These are phyloP conservation scores for Myriosclerotinia duriaeana DNA, from an alignment of 2,329 filamentous ascomycete species.

Conservation along the genomic window DNA sequence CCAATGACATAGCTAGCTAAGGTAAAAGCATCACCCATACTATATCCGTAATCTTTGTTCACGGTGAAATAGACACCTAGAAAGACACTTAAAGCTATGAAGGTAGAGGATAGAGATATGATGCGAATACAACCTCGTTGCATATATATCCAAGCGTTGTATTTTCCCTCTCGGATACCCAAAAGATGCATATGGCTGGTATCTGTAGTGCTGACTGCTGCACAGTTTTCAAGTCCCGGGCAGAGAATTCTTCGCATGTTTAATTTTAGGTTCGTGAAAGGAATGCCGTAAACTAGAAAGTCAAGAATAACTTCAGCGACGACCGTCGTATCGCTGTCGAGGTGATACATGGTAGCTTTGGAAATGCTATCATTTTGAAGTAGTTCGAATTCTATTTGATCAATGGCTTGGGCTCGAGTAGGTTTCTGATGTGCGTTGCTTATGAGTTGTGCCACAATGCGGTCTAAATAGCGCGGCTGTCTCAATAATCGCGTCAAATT, in stretches of 20 bases:
- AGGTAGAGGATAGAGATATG: background rate
- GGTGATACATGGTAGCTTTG: background rate
- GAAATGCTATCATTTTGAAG: background rate
- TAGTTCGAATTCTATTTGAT: conserved; percentile 1
- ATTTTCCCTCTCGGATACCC: background rate
- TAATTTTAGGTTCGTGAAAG: background rate
- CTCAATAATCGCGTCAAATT: background rate
- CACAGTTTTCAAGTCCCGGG: background rate
- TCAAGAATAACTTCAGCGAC: background rate
- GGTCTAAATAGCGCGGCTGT: background rate
- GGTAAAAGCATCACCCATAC: background rate
- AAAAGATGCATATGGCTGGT: background rate
- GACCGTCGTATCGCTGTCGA: background rate
- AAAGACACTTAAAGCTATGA: background rate
- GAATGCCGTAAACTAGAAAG: background rate
- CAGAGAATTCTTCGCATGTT: background rate
- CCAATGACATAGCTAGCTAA: background rate
- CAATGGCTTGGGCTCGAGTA: background rate
- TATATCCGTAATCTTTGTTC: background rate
- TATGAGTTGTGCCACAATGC: background rate
- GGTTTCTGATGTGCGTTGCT: background rate
- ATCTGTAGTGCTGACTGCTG: background rate
- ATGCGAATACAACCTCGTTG: background rate
- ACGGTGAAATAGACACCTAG: background rate
- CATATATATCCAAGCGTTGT: background rate